phyloP scores from a whole-genome alignment of 2,329 filamentous ascomycete genomes.

The Aciculosporium take region DNA sequence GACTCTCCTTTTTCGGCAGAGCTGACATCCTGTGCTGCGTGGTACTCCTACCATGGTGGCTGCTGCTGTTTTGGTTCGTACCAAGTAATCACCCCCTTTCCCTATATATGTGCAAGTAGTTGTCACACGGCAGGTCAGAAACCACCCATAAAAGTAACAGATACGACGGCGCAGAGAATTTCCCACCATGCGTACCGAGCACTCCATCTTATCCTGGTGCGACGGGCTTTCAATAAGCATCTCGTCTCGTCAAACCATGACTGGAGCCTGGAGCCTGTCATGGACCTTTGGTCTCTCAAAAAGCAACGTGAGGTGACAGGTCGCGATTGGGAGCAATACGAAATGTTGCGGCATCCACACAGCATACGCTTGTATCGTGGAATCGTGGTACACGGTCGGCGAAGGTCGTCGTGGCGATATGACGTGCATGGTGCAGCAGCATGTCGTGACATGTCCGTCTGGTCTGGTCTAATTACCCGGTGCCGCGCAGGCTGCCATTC shows the following conservation, averaged over 20 bases:
- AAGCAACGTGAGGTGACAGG: neutral
- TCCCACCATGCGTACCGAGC: neutral
- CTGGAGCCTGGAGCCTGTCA: neutral
- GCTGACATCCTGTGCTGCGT: slow-evolving; percentile 23
- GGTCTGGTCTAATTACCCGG: too few relatives aligned
- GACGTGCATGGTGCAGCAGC: slow-evolving; percentile 4
- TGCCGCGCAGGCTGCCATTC: neutral
- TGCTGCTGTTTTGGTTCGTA: neutral
- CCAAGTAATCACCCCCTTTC: neutral
- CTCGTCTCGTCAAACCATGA: neutral
- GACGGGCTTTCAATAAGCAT: too few relatives aligned
- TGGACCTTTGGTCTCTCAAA: neutral
- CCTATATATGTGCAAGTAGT: neutral
- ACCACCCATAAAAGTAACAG: neutral
- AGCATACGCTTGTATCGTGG: too few relatives aligned
- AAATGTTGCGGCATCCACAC: neutral
- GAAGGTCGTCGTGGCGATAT: slow-evolving; percentile 2
- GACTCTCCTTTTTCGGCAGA: slow-evolving; percentile 24
- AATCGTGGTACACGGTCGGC: neutral
- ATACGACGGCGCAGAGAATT: neutral
- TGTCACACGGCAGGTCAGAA: neutral
- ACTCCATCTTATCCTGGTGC: neutral
- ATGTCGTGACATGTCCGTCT: neutral
- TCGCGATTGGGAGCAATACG: neutral
- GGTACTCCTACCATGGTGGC: slow-evolving; percentile 24